phyloP scores from a whole-genome alignment of 179 eudicot genomes.

The Camellia oleifera region DNA sequence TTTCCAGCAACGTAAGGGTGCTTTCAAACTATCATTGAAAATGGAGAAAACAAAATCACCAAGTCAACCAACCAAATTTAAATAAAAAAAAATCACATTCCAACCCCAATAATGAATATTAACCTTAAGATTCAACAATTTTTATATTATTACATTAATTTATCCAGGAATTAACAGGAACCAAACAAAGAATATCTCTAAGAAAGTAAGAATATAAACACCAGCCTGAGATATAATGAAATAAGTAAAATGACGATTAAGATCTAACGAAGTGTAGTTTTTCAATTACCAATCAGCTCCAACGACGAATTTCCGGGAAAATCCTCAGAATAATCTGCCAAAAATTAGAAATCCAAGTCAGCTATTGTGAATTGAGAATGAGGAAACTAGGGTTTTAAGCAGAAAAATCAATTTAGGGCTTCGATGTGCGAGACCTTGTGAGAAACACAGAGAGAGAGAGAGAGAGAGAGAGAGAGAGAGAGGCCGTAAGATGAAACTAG shows the following conservation, averaged over 20 bases:
- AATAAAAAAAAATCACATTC: too few relatives aligned
- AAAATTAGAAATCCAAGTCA: neutral
- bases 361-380: neutral
- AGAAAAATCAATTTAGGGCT: neutral
- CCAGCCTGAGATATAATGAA: neutral
- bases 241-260: neutral
- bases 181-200: neutral
- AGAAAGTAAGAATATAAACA: neutral
- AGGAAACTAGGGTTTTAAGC: neutral
- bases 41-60: too few relatives aligned
- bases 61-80: too few relatives aligned
- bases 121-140: neutral
- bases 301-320: neutral
- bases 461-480: neutral
- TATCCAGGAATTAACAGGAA: neutral
- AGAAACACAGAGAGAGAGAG: too few relatives aligned
- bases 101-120: too few relatives aligned
- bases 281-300: slow-evolving; percentile 15
- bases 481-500: neutral
- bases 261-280: neutral
- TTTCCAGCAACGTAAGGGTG: too few relatives aligned
- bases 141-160: neutral
- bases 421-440: neutral
- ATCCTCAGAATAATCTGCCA: slow-evolving; percentile 6
- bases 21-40: too few relatives aligned